A percentile compares a stretch with the other conserved stretches of the same genome.
Evolutionary conservation across 176 grass and related monocot species (phyloP).

Genomic region (Lolium perenne): DNA sequence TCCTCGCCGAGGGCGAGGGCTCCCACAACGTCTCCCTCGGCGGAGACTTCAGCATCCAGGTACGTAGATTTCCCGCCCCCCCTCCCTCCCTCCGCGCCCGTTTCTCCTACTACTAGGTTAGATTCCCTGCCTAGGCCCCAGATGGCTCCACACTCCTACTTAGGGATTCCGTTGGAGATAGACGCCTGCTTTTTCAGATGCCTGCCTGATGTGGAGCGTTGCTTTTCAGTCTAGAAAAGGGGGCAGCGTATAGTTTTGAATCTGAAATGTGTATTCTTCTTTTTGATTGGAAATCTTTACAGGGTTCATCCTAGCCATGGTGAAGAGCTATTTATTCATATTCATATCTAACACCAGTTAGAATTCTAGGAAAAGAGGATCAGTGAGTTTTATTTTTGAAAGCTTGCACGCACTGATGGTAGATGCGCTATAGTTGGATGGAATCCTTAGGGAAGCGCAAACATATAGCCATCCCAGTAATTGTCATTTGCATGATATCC

Average conservation of each 20-base stretch:
- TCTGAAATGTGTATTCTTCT: background rate
- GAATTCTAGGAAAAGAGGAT: background rate
- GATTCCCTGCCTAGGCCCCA: background rate
- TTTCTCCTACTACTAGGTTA: background rate
- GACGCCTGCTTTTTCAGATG: background rate
- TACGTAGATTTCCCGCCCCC: constrained; percentile 7
- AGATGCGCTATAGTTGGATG: background rate
- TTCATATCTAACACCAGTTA: constrained; percentile 4
- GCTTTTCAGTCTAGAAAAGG: background rate
- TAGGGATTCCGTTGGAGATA: background rate
- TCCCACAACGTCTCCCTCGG: constrained; percentile 95
- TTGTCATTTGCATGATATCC: constrained; percentile 28
- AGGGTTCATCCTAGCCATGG: background rate
- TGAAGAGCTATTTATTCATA: constrained; percentile 33
- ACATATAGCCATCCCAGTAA: background rate
- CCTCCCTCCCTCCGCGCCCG: background rate
- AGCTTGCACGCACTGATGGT: background rate
- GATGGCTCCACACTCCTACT: background rate
- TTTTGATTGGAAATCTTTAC: background rate
- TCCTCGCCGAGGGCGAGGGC: constrained; percentile 63
- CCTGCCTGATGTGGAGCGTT: background rate
- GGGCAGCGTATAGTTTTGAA: constrained; percentile 6
- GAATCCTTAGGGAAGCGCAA: background rate
- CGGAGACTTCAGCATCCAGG: constrained; percentile 99
- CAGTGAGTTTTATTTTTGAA: background rate